Base-by-base conservation (phyloP, 2,329 filamentous ascomycete genomes). In the Coniochaeta pulveracea region DNA sequence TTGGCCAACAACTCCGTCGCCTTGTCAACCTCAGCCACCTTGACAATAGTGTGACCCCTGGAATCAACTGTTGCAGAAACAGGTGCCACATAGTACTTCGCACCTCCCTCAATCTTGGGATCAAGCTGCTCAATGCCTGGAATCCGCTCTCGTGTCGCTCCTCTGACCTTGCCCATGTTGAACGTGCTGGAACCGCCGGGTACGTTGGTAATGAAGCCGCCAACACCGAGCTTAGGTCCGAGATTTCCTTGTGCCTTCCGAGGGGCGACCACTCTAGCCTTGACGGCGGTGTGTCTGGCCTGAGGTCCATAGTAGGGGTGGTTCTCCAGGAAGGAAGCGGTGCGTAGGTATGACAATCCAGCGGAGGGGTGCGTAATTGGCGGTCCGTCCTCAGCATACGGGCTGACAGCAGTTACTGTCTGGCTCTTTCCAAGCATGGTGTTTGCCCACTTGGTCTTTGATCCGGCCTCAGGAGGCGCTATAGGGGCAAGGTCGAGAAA, bases 401-500 rank as follows among this genome's bases (percentile, higher is more conserved):
- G 66, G 39, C 50, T 63, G 18, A 43, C 42, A 12, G 35, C 49
- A 7, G 54, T 45, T 7, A 43, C 39, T n/a, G 30, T 16, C 26
- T 42, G 46, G 4, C 42, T 22, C n/a, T 35, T 39, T 14, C 31
- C 38, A 4, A 45, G 39, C 15, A 27, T 27, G 6, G 36, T 23
- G 19, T 25, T 29, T 8, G 34, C 21, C 14, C 17, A 22, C 15
- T 31, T 24, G 47, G 46, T 23, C 28, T 31, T 31, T 17, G 7
- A 10, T 17, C 17, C 22, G 28, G 19, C 18, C 3, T 17, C 17
- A 40, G 46, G 37, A 18, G 47, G 50, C 40, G 53, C 54, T 14
- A 76, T 48, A 1, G 72, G 72, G 2, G 70, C 69, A 11, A 80
- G 63, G 44, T 80, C 76, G 33, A 80, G 58, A 51, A 79, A 80